Base-by-base conservation (phyloP, 2,329 filamentous ascomycete species). In the Aspergillus tamarii region DNA sequence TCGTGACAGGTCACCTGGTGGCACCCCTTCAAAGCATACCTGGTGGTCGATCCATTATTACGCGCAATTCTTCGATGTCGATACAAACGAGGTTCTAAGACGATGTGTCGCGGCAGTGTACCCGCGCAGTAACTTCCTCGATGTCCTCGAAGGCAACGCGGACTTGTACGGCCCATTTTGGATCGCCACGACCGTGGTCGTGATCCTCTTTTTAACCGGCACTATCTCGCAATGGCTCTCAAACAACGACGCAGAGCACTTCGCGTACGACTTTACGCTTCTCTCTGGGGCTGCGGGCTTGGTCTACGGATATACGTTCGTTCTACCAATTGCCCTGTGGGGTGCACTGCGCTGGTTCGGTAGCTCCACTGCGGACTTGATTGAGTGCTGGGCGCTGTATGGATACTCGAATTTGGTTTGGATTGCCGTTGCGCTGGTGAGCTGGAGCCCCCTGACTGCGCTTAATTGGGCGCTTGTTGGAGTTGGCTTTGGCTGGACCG, bases 41-140 rank as follows among this genome's bases (percentile, higher is more conserved):
- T 91, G 98, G 68, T 99, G 95, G 95, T 89, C 89, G 53, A 84
- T 98, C 66, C 88, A 89, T 63, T 99, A 97, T 84, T 99, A 99
- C 83, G 89, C 93, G 61, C 95, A 97, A 82, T 98, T 95, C 87
- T 99, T 99, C 82, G 95, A 99, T 76, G 94, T 99, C 68, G 95
- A 99, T 81, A 98, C 95, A 1, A 89, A 87, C 64, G 92, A 95
- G 59, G 94, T 99, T 23, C 82, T 97, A 61, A 85, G 89, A 73
- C 91, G 95, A 69, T 98, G 95, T 81, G 89, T 89, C 79, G 91
- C 93, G 1, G 90, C 94, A n/a, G 83, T 98, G 45, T 97, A 91
- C 79, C 95, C 95, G 53, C 89, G 93, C 67, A 90, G 90, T 63
- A 97, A 97, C 83, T 99, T 99, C 81, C 89, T 99, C 67, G 95